Percentiles rank a stretch among this genome's conserved stretches.
Evolutionary conservation across 768 basidiomycete genomes (phyloP).

Genomic region (button mushroom (Agaricus bisporus)): DNA sequence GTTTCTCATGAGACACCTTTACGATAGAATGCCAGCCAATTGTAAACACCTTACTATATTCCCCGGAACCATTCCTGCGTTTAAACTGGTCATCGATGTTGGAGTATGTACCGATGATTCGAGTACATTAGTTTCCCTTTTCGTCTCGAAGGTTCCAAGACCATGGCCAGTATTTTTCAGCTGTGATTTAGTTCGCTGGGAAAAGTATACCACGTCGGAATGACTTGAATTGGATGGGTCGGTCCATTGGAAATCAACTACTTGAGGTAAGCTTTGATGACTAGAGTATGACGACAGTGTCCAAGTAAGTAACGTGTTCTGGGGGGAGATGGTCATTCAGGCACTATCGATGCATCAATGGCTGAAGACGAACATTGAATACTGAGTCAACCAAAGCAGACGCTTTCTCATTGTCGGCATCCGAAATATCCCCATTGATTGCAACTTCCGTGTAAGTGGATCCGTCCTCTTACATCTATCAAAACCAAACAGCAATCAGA

Average conservation of each 20-base stretch:
- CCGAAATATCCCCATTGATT: conserved; percentile 28
- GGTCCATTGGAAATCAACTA: conserved; percentile 25
- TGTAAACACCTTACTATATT: conserved; percentile 12
- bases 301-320: conserved; percentile 32
- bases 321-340: too few species aligned
- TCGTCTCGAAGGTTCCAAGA: conserved; percentile 28
- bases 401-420: conserved; percentile 26
- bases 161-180: conserved; percentile 29
- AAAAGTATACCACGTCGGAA: conserved; percentile 28
- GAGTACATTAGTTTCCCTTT: conserved; percentile 16
- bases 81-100: conserved; percentile 1
- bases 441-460: conserved; percentile 25
- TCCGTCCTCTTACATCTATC: conserved; percentile 25
- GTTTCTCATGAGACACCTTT: conserved; percentile 25
- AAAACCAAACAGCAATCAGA: background rate
- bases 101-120: conserved; percentile 9
- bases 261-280: conserved; percentile 27
- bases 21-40: background rate
- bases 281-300: conserved; percentile 31
- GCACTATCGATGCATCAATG: too few species aligned
- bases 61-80: background rate
- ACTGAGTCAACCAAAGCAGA: conserved; percentile 16
- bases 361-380: conserved; percentile 15
- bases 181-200: conserved; percentile 28
- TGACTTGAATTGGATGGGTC: conserved; percentile 5